A percentile compares a stretch with the other conserved stretches of the same genome.
phyloP scores from a whole-genome alignment of 2,329 filamentous ascomycete species.

The Domatiomyces catenatus region DNA sequence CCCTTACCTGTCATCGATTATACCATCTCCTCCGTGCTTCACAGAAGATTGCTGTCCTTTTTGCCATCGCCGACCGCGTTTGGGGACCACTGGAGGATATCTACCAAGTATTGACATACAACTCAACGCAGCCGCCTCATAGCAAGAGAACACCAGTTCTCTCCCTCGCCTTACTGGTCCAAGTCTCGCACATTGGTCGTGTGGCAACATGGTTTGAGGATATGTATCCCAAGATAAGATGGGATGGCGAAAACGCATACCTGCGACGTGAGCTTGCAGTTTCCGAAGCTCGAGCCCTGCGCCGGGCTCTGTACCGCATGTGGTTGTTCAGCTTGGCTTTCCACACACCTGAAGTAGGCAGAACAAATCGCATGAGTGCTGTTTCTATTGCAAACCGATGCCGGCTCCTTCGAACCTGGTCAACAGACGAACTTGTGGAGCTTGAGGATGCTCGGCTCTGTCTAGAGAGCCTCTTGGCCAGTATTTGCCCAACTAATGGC shows the following conservation, averaged over 20 bases:
- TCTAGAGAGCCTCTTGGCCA: constrained; percentile 41
- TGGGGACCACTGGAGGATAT: constrained; percentile 44
- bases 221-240: constrained; percentile 50
- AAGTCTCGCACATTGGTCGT: constrained; percentile 38
- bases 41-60: constrained; percentile 40
- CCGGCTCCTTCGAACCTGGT: constrained; percentile 44
- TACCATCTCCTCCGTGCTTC: constrained; percentile 37
- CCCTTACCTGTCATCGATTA: constrained; percentile 40
- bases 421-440: constrained; percentile 38
- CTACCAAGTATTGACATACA: constrained; percentile 45
- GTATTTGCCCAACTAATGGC: constrained; percentile 46
- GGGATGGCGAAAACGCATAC: constrained; percentile 41
- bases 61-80: constrained; percentile 38
- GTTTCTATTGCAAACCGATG: constrained; percentile 37
- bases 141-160: constrained; percentile 37
- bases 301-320: constrained; percentile 43
- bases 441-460: constrained; percentile 43
- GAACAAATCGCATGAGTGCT: constrained; percentile 34
- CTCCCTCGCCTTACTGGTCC: constrained; percentile 39
- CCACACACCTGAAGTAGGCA: constrained; percentile 37
- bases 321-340: constrained; percentile 48
- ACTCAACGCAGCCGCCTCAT: constrained; percentile 43
- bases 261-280: constrained; percentile 37
- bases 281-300: constrained; percentile 36
- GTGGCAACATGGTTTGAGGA: constrained; percentile 43